Percentiles rank a stretch among this genome's conserved stretches.
Evolutionary conservation across 1,139 yeast genomes (phyloP).

Genomic region (Nakaseomyces bracarensis): DNA sequence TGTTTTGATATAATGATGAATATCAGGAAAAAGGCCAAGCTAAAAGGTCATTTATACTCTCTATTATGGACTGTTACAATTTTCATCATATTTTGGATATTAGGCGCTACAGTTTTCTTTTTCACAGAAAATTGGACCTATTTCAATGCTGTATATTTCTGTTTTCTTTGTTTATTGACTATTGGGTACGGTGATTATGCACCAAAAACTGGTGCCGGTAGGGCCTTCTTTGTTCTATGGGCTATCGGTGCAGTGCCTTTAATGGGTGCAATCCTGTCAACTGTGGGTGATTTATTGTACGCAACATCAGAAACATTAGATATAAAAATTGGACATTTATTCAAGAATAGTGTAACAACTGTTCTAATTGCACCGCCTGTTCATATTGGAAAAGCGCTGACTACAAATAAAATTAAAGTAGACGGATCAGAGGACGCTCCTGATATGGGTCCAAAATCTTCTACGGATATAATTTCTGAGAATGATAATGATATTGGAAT

Average conservation of each 20-base stretch:
- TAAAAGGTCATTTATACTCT: conserved; percentile 31
- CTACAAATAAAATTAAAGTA: conserved; percentile 10
- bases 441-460: too few species aligned
- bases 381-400: background rate
- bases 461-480: conserved; percentile 10
- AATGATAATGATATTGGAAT: conserved; percentile 6
- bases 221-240: conserved; percentile 71
- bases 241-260: conserved; percentile 74
- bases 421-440: conserved; percentile 8
- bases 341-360: conserved; percentile 11
- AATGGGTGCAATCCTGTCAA: conserved; percentile 74
- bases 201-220: conserved; percentile 56
- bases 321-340: conserved; percentile 12
- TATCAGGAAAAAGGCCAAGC: conserved; percentile 37
- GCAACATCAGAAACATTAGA: conserved; percentile 27
- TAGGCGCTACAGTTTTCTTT: conserved; percentile 61
- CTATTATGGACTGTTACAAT: conserved; percentile 38
- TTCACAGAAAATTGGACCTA: conserved; percentile 60
- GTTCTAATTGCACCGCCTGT: conserved; percentile 2
- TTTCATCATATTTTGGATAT: conserved; percentile 55
- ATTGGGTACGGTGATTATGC: conserved; percentile 78
- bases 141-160: conserved; percentile 61
- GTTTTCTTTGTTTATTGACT: conserved; percentile 65
- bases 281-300: conserved; percentile 55
- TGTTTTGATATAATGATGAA: conserved; percentile 49